Base-by-base conservation (phyloP, 2,329 filamentous ascomycete genomes). In the Pseudonectria buxi region DNA sequence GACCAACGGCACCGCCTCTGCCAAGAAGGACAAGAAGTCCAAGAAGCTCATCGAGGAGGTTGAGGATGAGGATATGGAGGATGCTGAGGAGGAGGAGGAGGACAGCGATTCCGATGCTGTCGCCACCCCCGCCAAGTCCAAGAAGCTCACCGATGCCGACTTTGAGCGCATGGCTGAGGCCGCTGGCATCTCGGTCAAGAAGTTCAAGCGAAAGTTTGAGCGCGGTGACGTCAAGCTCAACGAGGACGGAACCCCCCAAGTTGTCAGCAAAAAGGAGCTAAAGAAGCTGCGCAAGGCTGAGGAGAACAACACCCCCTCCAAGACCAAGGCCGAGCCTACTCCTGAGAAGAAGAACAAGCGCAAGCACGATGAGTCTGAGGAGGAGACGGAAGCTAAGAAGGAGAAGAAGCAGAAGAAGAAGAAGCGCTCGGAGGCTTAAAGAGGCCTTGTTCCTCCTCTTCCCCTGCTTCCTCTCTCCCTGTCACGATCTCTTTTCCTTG, bases 161-260 rank as follows among this genome's bases (percentile, higher is more conserved):
- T 76, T 69, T 50, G 69, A 73, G 57, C 68, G 71, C 29, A 59
- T 81, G 30, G 84, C 84, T 27, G 76, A 74, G 40, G 70, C 74
- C 47, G 76, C 81, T 7, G 83, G 82, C 42, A 68, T 88, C 40
- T 83, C 80, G 7, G 74, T 84, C 35, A 78, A 77, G 67, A 83
- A 86, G 65, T 88, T 87, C 66, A 79, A 83, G 69, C 74, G 81
- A 59, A 87, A 87, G 71, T 78, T 78, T 47, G 83, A 85, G 63
- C 74, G 81, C 43, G 84, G 84, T 26, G 81, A 87, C 54, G 82
- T 88, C 45, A 69, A 77, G 55, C 65, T 87, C 45, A 72, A 71
- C 49, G 64, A 66, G 10, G 75, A 83, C 42, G 83, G 83, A 38
- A 79, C 72, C 33, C 78, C 83, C 27, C 70, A 76, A 48, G 69